Evolutionary conservation across 2,329 filamentous ascomycete genomes (phyloP).

Genomic region (Sclerotinia nivalis): DNA sequence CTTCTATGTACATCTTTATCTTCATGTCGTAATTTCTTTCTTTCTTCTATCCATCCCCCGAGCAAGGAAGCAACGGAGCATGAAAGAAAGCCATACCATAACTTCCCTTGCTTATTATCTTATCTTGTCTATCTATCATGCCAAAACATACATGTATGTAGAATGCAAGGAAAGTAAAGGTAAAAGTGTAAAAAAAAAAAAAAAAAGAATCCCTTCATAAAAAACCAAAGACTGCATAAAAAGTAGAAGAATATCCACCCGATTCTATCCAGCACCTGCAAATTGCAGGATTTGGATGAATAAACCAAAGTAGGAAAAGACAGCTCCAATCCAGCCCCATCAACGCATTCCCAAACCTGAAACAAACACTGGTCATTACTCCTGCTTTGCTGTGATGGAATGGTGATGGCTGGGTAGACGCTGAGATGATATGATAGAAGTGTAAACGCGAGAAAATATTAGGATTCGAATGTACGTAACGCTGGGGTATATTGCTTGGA

Average conservation of each 20-base stretch:
- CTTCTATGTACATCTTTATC: not conserved
- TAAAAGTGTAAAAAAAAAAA: not conserved
- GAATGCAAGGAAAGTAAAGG: not conserved
- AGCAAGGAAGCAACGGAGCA: not conserved
- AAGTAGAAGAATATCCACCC: not conserved
- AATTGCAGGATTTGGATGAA: not conserved
- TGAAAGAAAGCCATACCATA: not conserved
- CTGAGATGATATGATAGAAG: not conserved
- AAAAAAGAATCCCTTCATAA: not conserved
- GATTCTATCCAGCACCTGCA: too few species aligned
- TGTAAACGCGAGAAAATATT: not conserved
- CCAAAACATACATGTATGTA: too few species aligned
- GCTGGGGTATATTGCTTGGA: constrained; percentile 12
- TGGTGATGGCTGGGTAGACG: not conserved
- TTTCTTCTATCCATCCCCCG: not conserved
- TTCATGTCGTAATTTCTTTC: not conserved
- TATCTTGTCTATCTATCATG: not conserved
- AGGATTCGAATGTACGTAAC: not conserved
- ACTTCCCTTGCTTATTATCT: too few species aligned
- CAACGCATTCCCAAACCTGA: not conserved
- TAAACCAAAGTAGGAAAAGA: not conserved
- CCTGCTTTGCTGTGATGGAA: not conserved
- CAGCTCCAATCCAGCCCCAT: not conserved
- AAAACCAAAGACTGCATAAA: not conserved
- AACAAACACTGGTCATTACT: not conserved